Base-by-base conservation (phyloP, 306 rosid genomes). In the Cicer chorassanicum region DNA sequence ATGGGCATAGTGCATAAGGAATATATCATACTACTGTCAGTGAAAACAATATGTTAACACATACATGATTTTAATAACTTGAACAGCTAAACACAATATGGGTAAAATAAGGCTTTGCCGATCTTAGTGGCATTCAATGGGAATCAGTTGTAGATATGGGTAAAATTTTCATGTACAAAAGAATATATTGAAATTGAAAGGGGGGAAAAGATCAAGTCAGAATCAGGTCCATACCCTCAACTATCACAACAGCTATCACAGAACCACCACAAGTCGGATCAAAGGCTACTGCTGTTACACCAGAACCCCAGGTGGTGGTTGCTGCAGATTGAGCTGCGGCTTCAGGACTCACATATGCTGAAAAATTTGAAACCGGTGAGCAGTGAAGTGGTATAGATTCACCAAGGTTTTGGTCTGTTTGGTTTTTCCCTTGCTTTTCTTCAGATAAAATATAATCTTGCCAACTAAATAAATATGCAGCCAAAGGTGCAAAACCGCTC, bases 341-440 rank as follows among this genome's bases (percentile, higher is more conserved):
- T 83, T 94, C 97, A 49, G 98, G 97, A 79, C 93, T 91, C 56
- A 94, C 97, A 75, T 94, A 94, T 4, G 98, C 96, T 13, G 98
- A 94, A 88, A 93, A 94, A 75, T 90, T 94, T 57, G 98, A 94
- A 82, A 94, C 98, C 45, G 98, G 96, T n/a, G 98, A 91, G 76
- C 98, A 94, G 78, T 94, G 86, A 65, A 94, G 96, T 67, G 84
- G 87, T 75, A 91, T 87, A 46, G 83, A 74, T 73, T 91, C 94
- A 70, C 77, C 76, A 51, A 81, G 74, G 61, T 78, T 90, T 74
- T 85, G 88, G 76, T 88, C 87, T 11, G 92, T 79, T 82, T 86
- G 90, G 72, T 81, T 93, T 83, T 60, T 85, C 70, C 91, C 94
- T 81, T 87, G 91, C 57, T 83, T 89, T 69, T 86, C 84, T 84